Percentiles rank a stretch among this genome's conserved stretches.
Evolutionary conservation across 1,284 basidiomycete species (phyloP).

Genomic region (Fereydounia khargensis): DNA sequence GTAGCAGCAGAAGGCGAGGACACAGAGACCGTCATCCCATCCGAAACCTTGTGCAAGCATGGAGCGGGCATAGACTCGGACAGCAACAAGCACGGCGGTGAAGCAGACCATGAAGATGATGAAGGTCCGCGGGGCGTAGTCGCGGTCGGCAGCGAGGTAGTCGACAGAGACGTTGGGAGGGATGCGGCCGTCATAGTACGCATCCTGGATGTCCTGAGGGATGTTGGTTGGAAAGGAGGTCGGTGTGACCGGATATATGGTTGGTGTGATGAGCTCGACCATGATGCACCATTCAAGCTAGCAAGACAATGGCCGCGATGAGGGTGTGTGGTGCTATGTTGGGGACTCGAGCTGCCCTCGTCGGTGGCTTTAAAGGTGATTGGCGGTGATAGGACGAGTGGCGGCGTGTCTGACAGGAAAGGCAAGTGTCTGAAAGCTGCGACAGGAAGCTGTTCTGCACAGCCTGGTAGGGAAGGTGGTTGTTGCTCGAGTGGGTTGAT

Average conservation of each 20-base stretch:
- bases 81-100: neutral
- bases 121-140: neutral
- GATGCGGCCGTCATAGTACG: neutral
- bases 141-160: neutral
- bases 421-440: no score
- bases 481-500: no score
- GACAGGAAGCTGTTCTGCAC: no score
- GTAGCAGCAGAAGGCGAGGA: neutral
- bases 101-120: neutral
- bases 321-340: no score
- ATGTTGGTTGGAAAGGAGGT: neutral
- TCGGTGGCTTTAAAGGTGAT: no score
- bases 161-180: neutral
- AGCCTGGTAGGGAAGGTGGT: no score
- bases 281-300: neutral
- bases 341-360: no score
- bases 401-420: no score
- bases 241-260: neutral
- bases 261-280: neutral
- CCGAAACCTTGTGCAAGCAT: neutral
- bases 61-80: neutral
- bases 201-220: neutral
- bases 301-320: no score
- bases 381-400: no score
- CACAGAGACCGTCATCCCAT: neutral